A percentile compares a stretch with the other conserved stretches of the same genome.
Conservation (phyloP, 768 basidiomycete genomes). For the Asterophora lycoperdoides region DNA sequence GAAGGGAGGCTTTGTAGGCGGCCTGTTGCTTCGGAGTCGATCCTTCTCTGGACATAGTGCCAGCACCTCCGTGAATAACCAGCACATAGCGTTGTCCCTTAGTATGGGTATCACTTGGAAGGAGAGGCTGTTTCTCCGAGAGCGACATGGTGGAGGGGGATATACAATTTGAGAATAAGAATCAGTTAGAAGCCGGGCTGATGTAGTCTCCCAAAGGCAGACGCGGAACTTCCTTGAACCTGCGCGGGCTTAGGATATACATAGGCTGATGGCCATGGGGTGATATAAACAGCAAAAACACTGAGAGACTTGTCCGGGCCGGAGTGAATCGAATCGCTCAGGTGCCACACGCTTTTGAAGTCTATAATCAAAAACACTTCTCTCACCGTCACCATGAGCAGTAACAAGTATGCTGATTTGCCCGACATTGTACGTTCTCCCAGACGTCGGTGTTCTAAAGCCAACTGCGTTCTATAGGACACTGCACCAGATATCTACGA, state of each 20-base stretch:
- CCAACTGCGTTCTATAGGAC: slow-evolving; percentile 47
- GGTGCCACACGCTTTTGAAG: slow-evolving; percentile 42
- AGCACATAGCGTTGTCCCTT: slow-evolving; percentile 34
- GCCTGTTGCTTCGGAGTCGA: slow-evolving; percentile 60
- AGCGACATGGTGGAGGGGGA: background rate
- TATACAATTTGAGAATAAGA: background rate
- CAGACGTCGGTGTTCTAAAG: slow-evolving; percentile 7
- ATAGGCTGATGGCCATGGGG: too few relatives aligned
- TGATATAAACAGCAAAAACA: too few relatives aligned
- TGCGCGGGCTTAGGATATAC: too few relatives aligned
- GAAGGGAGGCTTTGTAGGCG: slow-evolving; percentile 53
- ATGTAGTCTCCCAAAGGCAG: too few relatives aligned
- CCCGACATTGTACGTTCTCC: slow-evolving; percentile 79
- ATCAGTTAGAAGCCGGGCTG: too few relatives aligned
- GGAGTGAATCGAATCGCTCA: slow-evolving; percentile 53
- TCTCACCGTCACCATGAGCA: slow-evolving; percentile 40
- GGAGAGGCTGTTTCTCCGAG: slow-evolving; percentile 19
- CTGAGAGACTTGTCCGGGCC: slow-evolving; percentile 46
- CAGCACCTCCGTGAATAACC: slow-evolving; percentile 80
- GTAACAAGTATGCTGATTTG: slow-evolving; percentile 79
- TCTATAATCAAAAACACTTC: background rate
- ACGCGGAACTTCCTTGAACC: too few relatives aligned
- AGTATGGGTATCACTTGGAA: slow-evolving; percentile 1
- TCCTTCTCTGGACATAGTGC: slow-evolving; percentile 53
- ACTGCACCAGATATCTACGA: slow-evolving; percentile 91